Evolutionary conservation across 352 stramenopile species (phyloP).

Genomic region (Thalassiosira livingstoniorum): DNA sequence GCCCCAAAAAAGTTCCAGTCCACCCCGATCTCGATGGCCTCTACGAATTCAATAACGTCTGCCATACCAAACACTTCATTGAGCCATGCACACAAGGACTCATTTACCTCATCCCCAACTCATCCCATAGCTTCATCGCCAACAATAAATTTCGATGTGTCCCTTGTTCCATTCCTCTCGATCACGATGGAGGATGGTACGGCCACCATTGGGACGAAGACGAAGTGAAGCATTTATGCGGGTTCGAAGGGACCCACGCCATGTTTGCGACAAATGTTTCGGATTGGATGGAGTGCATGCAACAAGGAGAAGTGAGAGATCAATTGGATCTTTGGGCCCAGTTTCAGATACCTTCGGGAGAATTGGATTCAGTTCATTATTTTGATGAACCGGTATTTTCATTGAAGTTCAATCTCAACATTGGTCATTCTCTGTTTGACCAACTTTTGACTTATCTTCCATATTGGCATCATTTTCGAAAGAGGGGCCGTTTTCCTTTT

Average conservation of each 20-base stretch:
- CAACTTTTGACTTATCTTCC: slow-evolving; percentile 17
- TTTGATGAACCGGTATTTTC: not conserved
- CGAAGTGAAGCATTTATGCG: not conserved
- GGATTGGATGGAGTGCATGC: slow-evolving; percentile 11
- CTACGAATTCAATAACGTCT: slow-evolving; percentile 10
- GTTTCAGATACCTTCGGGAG: slow-evolving; percentile 1
- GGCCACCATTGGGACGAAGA: not conserved
- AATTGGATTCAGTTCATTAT: not conserved
- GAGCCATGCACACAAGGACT: not conserved
- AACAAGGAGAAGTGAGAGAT: not conserved
- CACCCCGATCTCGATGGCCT: not conserved
- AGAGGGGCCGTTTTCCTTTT: not conserved
- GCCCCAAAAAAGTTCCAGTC: too few species aligned
- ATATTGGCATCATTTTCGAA: slow-evolving; percentile 5
- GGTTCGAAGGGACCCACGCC: not conserved
- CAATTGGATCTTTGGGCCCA: slow-evolving; percentile 2
- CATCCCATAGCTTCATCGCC: not conserved
- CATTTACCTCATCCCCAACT: not conserved
- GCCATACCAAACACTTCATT: slow-evolving; percentile 1
- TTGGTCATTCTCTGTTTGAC: slow-evolving; percentile 6
- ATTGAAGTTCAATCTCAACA: slow-evolving; percentile 15
- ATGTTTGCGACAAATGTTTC: slow-evolving; percentile 15
- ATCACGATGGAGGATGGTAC: not conserved
- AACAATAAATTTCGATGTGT: not conserved
- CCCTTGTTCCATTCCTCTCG: not conserved